Base-by-base conservation (phyloP, 1,139 yeast genomes). In the Hemisphaericaspora xylanilytica region DNA sequence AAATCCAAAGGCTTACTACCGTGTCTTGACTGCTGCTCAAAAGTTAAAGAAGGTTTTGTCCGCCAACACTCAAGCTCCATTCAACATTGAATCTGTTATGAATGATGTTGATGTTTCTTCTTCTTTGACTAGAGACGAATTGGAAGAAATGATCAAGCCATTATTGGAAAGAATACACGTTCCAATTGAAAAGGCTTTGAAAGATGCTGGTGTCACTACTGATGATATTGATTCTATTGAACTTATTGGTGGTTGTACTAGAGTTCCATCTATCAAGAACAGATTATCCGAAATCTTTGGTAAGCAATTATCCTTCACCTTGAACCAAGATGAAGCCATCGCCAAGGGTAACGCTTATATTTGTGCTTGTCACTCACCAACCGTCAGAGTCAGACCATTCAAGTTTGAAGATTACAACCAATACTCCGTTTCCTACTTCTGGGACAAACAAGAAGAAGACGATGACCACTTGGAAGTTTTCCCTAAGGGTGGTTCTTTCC, bases 261-360 rank as follows among this genome's bases (percentile, higher is more conserved):
- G 99, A 78, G 95, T 92, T 52, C 99, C 99, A 61, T 73, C 86
- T 43, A 75, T 92, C 64, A 92, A 92, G 79, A 78, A 81, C 53
- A 84, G 79, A 63, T 76, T 92, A 55, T 57, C 84, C 53, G 86
- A 85, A 61, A 75, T 86, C 49, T 88, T 92, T 62, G 89, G 87
- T 61, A 88, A 88, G 76, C 84, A 75, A 55, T 78, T 92, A 61
- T 87, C 97, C 33, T 86, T 87, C 75, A 94, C 97, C 55, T 81
- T 94, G 70, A 92, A 94, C 79, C 97, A 90, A 75, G 99, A 92
- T 63, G 99, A 92, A 78, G 97, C 98, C 48, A 85, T 90, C 65
- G 97, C 98, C 46, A 86, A 94, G 69, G 99, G 99, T 75, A 95
- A 96, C 55, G 97, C 99, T 40, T 94, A 92, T 71, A 87, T 94